Conservation (phyloP, 371 early-diverging fungal genomes). For the Blakeslea trispora region DNA sequence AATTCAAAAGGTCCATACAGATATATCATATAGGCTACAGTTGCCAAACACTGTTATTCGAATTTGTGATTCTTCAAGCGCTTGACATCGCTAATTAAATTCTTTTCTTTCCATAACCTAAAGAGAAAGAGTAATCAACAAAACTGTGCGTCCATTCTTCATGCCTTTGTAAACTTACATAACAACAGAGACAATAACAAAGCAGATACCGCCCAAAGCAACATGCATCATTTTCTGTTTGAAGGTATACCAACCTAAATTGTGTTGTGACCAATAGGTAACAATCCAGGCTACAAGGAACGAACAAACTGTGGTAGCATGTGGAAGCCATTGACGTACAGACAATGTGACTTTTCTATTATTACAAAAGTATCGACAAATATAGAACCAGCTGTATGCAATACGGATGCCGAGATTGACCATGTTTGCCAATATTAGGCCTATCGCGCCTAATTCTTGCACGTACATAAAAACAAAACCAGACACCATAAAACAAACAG, state of each 20-base stretch:
- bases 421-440: conserved; percentile 86
- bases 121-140: neutral
- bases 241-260: conserved; percentile 62
- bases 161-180: conserved; percentile 37
- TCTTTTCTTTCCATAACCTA: conserved; percentile 37
- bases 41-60: too few relatives aligned
- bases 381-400: conserved; percentile 69
- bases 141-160: neutral
- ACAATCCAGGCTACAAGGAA: conserved; percentile 59
- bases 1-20: too few relatives aligned
- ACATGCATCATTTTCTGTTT: conserved; percentile 59
- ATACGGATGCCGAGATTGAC: conserved; percentile 83
- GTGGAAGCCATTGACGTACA: conserved; percentile 46
- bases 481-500: conserved; percentile 66
- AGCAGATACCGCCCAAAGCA: conserved; percentile 57
- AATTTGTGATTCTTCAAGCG: conserved; percentile 18
- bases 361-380: conserved; percentile 52
- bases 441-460: conserved; percentile 69
- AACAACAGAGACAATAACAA: conserved; percentile 28
- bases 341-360: conserved; percentile 7
- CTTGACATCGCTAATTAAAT: conserved; percentile 27
- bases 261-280: conserved; percentile 56
- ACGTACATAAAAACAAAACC: conserved; percentile 61
- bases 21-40: too few relatives aligned
- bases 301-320: conserved; percentile 35